Base-by-base conservation (phyloP, 345 rosid genomes). In the Hibiscus syriacus region DNA sequence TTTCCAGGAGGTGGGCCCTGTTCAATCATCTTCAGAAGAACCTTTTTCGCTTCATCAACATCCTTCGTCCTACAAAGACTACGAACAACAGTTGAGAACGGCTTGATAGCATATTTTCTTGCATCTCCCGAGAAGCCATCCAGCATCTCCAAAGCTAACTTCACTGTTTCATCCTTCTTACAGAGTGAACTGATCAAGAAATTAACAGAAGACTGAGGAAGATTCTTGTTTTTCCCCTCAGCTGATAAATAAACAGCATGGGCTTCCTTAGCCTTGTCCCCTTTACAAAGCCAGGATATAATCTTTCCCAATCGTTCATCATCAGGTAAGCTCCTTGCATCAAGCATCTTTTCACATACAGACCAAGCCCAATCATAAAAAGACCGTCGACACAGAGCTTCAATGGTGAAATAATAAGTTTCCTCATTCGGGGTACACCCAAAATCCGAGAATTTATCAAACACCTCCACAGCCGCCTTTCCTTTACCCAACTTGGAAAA, bases 1-100 rank as follows among this genome's bases (percentile, higher is more conserved):
- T 83, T 88, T 55, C 97, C 96, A 23, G 97, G 97, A 63, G 85
- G 96, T 22, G 97, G 98, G 10, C 97, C 93, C 41, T 79, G 38
- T 34, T 70, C 77, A 39, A 90, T 78, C 98, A 93, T 89, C 81
- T 78, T 86, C 36, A 60, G 30, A 65, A 93, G 82, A 74, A 90
- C 76, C 54, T 66, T 48, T 55, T 77, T 84, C 16, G 96, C 89
- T 46, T 79, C 89, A 64, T 78, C 81, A 25, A 85, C 76, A 53
- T 88, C 83, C 60, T 80, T 80, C 68, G 71, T 78, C 83, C 85
- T 83, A 79, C 92, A 93, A 54, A 93, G 71, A 64, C 92, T 84
- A 14, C 79, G 67, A 62, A 90, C 38, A 36, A 90, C 97, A 73
- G 85, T 75, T 7, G 94, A 78, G 83, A 86, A 93, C 16, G 92